Evolutionary conservation across 177 flowering plant genomes (phyloP).

Genomic region (Vitis hybrid): DNA sequence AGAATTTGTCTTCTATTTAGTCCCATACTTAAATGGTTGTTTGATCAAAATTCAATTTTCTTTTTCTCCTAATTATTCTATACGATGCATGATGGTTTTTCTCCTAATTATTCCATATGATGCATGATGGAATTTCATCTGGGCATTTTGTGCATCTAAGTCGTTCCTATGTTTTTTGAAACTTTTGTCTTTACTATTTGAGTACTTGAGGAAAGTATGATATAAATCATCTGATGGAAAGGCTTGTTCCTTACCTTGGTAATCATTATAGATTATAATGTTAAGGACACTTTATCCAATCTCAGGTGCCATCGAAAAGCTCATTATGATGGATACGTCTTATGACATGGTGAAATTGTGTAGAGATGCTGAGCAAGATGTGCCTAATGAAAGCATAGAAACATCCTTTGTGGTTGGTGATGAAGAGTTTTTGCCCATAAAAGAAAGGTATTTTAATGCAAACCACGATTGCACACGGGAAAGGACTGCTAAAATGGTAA

Average conservation of each 20-base stretch:
- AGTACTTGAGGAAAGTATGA: not conserved
- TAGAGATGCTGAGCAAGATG: constrained; percentile 40
- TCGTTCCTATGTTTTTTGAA: not conserved
- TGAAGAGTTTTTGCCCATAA: constrained; percentile 90
- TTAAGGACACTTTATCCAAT: not conserved
- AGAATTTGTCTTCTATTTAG: no score
- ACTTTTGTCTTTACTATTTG: not conserved
- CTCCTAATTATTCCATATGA: not conserved
- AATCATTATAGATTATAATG: not conserved
- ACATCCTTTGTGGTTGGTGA: constrained; percentile 83
- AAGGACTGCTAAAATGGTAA: no score
- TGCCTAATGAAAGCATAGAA: constrained; percentile 42
- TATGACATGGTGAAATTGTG: constrained; percentile 78
- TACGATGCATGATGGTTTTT: not conserved
- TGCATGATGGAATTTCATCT: not conserved
- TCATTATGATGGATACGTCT: constrained; percentile 90
- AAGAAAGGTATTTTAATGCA: constrained; percentile 56
- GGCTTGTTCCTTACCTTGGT: not conserved
- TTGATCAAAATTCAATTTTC: not conserved
- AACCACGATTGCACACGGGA: no score
- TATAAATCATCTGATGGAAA: not conserved
- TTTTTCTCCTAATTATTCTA: not conserved
- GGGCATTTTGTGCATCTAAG: not conserved
- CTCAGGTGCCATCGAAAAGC: constrained; percentile 74
- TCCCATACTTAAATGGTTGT: no score